Evolutionary conservation across 495 filamentous ascomycete genomes (phyloP), one percentile per base, ranked within the genome.

Genomic region (Xylona heveae): DNA sequence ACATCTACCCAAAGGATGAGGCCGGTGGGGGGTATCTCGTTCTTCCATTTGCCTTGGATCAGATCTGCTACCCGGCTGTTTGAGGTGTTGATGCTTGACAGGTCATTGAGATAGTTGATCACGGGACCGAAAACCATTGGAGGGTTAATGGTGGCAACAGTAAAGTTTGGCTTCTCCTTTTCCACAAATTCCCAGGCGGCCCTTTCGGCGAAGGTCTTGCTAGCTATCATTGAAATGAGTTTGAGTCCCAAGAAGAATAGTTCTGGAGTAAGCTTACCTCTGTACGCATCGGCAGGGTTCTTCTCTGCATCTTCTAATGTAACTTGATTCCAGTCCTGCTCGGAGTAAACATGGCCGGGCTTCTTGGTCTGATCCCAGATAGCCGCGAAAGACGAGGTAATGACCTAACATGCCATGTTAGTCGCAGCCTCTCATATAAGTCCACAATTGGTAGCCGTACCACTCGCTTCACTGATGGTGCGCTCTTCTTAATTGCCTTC

Each of bases 321-420:
- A 3, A 80, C 62, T 0, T 81, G 80, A 52, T 88, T 88, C 84
- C 84, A 95, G 28, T 73, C 69, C 13, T 56, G 53, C 45, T 90
- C 81, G 33, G 57, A 59, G 47, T 81, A 90, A 10, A 57, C 58
- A 40, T 67, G 61, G 28, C 58, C 59, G 0, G 58, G 55, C 37
- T 59, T 55, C 22, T 51, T 46, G 14, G 48, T 57, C 36, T 55
- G 55, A n/a, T 50, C 32, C 27, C 78, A 28, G 37, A 90, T 75
- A 13, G 78, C 59, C 5, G 83, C 84, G 51, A 85, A 92, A 10
- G 78, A 88, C 19, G 71, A 78, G 1, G 83, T 93, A 41, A 93
- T 64, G 29, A 84, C 38, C 36, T 38, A 37, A 16, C n/a, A 5
- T 31, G 12, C 9, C 14, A 20, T 18, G 7, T 15, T 37, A n/a